A percentile compares a stretch with the other conserved stretches of the same genome.
phyloP scores from a whole-genome alignment of 257 asterid genomes.

The Voacanga thouarsii region DNA sequence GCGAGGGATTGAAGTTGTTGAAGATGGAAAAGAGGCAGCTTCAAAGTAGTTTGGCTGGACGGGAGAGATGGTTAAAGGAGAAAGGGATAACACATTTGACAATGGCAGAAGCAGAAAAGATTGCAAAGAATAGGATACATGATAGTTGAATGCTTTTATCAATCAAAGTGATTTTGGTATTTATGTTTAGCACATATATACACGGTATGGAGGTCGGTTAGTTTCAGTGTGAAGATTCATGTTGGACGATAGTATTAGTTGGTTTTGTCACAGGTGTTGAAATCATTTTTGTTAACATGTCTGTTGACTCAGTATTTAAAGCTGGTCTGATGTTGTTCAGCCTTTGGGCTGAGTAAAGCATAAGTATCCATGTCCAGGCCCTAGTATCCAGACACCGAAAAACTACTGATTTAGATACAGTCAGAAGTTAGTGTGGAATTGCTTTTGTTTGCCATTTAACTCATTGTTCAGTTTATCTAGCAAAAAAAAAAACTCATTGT shows the following conservation, averaged over 20 bases:
- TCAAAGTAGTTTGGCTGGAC: constrained; percentile 50
- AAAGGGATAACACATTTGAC: constrained; percentile 66
- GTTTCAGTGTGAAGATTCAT: background rate
- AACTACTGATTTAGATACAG: background rate
- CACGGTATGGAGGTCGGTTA: background rate
- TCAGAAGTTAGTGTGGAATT: background rate
- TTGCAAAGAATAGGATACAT: constrained; percentile 61
- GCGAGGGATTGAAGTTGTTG: constrained; percentile 74
- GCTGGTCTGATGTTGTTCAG: background rate
- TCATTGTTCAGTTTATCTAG: background rate
- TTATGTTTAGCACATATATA: background rate
- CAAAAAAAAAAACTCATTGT: background rate
- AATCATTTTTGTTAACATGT: background rate
- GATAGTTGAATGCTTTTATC: background rate
- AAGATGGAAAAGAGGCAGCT: constrained; percentile 45
- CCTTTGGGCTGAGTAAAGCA: background rate
- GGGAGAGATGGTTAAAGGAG: constrained; percentile 71
- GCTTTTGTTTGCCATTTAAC: background rate
- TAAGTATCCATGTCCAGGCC: background rate
- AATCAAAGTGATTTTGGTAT: background rate
- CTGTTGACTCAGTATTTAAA: background rate
- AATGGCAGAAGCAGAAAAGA: constrained; percentile 55
- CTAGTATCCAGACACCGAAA: background rate
- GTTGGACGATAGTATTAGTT: background rate
- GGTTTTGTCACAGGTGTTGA: background rate